Conservation (phyloP, 1,139 yeast genomes). For the Yamadazyma conglobata region DNA sequence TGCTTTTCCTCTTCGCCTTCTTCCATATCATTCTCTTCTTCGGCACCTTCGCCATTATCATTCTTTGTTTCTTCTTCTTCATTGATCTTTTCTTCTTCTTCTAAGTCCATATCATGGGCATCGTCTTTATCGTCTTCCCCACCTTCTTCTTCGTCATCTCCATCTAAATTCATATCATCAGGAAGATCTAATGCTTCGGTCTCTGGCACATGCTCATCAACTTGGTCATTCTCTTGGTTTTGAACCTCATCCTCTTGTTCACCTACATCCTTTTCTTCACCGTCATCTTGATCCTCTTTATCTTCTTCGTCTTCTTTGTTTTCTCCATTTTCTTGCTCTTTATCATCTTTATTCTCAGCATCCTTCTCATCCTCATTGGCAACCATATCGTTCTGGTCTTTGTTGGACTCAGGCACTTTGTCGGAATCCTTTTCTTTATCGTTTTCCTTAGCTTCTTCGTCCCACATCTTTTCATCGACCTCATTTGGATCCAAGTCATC, state of each 20-base stretch:
- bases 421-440: conserved; percentile 73
- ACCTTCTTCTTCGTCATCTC: conserved; percentile 57
- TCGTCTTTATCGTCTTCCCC: conserved; percentile 26
- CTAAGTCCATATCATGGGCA: conserved; percentile 19
- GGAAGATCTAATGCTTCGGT: conserved; percentile 80
- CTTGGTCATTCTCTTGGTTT: conserved; percentile 67
- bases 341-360: conserved; percentile 29
- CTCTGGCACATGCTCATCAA: conserved; percentile 74
- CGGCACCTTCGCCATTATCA: conserved; percentile 48
- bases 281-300: conserved; percentile 40
- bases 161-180: conserved; percentile 80
- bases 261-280: conserved; percentile 64
- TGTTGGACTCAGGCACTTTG: conserved; percentile 57
- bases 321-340: conserved; percentile 27
- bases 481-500: conserved; percentile 94
- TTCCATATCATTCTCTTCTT: conserved; percentile 53
- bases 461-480: conserved; percentile 98
- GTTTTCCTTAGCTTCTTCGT: conserved; percentile 78
- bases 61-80: conserved; percentile 20
- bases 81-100: conserved; percentile 20
- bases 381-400: conserved; percentile 58
- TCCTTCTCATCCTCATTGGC: conserved; percentile 46
- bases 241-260: conserved; percentile 77
- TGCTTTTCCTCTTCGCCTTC: conserved; percentile 23
- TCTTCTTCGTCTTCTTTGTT: conserved; percentile 38